Conservation (phyloP, 2,329 filamentous ascomycete genomes). For the Colletotrichum siamense region DNA sequence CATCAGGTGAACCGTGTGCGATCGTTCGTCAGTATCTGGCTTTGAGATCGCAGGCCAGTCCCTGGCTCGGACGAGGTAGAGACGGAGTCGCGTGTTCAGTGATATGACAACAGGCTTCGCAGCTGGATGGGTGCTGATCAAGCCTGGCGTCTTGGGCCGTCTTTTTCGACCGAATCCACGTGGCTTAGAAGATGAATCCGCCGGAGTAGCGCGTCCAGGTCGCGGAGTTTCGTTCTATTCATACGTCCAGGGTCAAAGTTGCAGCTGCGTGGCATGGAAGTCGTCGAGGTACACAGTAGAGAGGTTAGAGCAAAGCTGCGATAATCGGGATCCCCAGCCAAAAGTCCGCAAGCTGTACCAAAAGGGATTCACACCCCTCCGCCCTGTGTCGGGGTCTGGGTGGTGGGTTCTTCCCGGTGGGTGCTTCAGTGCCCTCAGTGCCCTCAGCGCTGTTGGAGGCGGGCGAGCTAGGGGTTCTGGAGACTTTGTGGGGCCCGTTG, state of each 20-base stretch:
- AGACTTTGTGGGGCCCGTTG: constrained; percentile 3
- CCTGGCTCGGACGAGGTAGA: not conserved
- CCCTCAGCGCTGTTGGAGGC: not conserved
- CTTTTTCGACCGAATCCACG: not conserved
- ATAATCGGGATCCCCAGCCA: not conserved
- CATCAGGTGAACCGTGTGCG: constrained; percentile 8
- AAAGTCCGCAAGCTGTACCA: not conserved
- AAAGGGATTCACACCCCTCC: not conserved
- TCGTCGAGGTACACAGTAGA: not conserved
- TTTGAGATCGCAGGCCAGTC: not conserved
- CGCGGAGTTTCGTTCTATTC: not conserved
- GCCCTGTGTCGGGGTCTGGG: not conserved
- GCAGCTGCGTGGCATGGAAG: not conserved
- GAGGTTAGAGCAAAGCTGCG: not conserved
- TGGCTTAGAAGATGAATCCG: not conserved
- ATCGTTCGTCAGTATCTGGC: not conserved
- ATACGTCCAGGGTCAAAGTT: not conserved
- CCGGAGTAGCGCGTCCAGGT: not conserved
- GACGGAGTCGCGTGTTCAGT: not conserved
- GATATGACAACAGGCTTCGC: not conserved
- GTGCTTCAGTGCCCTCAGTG: not conserved
- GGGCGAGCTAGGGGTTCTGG: constrained; percentile 12
- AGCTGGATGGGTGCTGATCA: not conserved
- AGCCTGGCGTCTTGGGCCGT: not conserved
- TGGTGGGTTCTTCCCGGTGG: not conserved